These are phyloP conservation scores for Evansstolkia leycettana DNA, from an alignment of 495 filamentous ascomycete genomes.

Conservation along the genomic window DNA sequence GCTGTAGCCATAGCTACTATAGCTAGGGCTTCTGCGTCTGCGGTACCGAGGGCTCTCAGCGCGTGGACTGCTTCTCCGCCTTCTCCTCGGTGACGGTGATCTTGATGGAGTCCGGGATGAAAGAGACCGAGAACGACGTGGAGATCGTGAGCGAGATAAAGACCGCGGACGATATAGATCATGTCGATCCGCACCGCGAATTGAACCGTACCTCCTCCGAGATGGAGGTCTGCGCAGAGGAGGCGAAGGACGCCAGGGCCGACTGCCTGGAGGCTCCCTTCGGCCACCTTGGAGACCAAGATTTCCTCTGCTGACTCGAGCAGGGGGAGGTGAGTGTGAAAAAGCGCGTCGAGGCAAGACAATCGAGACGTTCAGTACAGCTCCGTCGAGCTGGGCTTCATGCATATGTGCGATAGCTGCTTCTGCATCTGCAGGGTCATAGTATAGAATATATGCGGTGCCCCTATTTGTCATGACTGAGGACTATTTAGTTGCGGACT, in stretches of 20 bases:
- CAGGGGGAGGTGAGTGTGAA: constrained; percentile 37
- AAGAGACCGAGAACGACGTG: constrained; percentile 26
- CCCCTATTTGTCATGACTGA: constrained; percentile 83
- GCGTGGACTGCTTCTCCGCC: constrained; percentile 14
- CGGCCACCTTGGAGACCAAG: constrained; percentile 20
- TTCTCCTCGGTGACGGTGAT: constrained; percentile 17
- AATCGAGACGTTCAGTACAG: constrained; percentile 80
- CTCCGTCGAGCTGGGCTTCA: constrained; percentile 88
- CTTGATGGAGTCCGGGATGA: constrained; percentile 17
- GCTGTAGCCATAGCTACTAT: constrained; percentile 40
- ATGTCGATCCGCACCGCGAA: constrained; percentile 30
- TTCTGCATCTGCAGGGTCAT: constrained; percentile 66
- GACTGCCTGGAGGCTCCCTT: constrained; percentile 16
- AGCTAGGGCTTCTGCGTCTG: constrained; percentile 41
- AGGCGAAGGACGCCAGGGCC: constrained; percentile 16
- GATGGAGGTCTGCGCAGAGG: constrained; percentile 18
- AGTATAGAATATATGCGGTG: constrained; percentile 86
- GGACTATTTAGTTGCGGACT: no score
- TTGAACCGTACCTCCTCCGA: constrained; percentile 24
- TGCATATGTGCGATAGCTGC: constrained; percentile 94
- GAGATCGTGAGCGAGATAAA: constrained; percentile 32
- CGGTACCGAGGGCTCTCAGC: constrained; percentile 21
- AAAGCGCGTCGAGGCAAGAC: constrained; percentile 69
- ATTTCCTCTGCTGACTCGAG: constrained; percentile 13
- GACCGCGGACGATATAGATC: constrained; percentile 38